Conservation (phyloP, 371 early-diverging fungal species). For the Lichtheimia hyalospora region DNA sequence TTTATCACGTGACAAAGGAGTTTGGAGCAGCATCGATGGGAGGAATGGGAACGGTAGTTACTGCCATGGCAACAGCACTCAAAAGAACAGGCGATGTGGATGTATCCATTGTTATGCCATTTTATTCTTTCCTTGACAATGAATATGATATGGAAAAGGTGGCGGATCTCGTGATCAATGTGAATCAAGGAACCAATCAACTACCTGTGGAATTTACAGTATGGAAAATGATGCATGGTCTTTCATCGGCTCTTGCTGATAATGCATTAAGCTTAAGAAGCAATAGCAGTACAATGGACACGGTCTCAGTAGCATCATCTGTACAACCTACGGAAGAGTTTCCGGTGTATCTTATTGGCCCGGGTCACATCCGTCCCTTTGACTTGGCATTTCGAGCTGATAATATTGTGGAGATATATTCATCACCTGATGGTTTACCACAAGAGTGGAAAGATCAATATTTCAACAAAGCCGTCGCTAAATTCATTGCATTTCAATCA, state of each 20-base stretch:
- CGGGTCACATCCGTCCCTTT: constrained; percentile 52
- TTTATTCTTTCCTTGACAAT: constrained; percentile 52
- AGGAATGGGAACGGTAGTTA: constrained; percentile 61
- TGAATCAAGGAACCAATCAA: constrained; percentile 44
- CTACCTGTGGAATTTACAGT: constrained; percentile 45
- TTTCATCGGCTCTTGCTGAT: constrained; percentile 22
- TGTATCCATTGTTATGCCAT: constrained; percentile 60
- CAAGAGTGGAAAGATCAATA: constrained; percentile 68
- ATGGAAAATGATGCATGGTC: constrained; percentile 41
- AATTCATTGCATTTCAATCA: constrained; percentile 53
- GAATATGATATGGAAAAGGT: constrained; percentile 24
- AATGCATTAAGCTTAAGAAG: constrained; percentile 12
- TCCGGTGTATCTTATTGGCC: constrained; percentile 62
- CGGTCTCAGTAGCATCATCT: not conserved
- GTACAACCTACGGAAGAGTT: constrained; percentile 13
- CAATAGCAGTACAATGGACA: constrained; percentile 18
- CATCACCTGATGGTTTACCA: constrained; percentile 48
- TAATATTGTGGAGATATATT: constrained; percentile 46
- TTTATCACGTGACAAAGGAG: constrained; percentile 60
- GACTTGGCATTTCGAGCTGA: constrained; percentile 52
- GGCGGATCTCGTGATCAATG: constrained; percentile 43
- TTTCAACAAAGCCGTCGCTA: constrained; percentile 62
- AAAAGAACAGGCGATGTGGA: constrained; percentile 43
- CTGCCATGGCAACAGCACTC: constrained; percentile 59
- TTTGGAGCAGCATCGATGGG: constrained; percentile 58